Percentiles rank a stretch among this genome's conserved stretches.
Evolutionary conservation across 768 basidiomycete genomes (phyloP).

Genomic region (Hypholoma fasciculare): DNA sequence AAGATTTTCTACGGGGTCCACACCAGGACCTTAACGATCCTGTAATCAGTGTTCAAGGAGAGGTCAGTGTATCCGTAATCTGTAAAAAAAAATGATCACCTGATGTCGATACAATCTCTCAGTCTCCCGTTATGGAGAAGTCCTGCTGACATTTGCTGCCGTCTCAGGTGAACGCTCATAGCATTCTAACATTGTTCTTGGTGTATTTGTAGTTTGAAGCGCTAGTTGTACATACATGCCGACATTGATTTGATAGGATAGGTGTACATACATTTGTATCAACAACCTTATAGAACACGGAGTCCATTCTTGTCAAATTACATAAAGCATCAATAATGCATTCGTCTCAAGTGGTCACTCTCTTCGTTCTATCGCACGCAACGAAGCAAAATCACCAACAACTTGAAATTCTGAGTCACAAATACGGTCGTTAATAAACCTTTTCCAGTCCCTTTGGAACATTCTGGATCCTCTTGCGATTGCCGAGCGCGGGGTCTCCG

Average conservation of each 20-base stretch:
- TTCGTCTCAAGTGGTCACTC: too few species aligned
- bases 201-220: slow-evolving; percentile 3
- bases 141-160: slow-evolving; percentile 13
- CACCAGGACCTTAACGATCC: slow-evolving; percentile 15
- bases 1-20: slow-evolving; percentile 47
- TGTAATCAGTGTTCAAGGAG: slow-evolving; percentile 16
- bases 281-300: neutral
- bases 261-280: slow-evolving; percentile 7
- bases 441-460: neutral
- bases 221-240: neutral
- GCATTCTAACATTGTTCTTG: slow-evolving; percentile 8
- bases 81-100: neutral
- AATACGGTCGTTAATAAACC: neutral
- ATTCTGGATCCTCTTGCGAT: neutral
- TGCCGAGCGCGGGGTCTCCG: neutral
- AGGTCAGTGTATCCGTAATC: slow-evolving; percentile 18
- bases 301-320: neutral
- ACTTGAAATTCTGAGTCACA: neutral
- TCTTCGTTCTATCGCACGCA: neutral
- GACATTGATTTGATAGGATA: neutral
- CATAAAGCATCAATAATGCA: neutral
- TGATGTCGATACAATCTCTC: neutral
- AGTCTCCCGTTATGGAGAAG: slow-evolving; percentile 23
- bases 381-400: neutral
- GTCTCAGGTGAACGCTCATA: neutral